These are phyloP conservation scores for Ophiostoma sp. DNA, from an alignment of 2,329 filamentous ascomycete genomes.

Conservation along the genomic window DNA sequence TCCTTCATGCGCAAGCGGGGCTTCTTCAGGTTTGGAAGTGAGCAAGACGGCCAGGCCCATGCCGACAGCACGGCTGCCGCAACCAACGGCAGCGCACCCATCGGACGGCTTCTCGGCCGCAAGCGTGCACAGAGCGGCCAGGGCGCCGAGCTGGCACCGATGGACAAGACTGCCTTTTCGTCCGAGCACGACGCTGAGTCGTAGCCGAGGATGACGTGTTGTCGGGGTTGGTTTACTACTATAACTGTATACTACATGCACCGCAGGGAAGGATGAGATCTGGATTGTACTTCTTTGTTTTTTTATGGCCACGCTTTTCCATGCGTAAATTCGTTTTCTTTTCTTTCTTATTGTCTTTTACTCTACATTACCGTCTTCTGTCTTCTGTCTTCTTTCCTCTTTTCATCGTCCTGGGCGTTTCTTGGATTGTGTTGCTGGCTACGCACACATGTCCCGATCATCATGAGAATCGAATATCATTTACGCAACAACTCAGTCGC, in stretches of 20 bases:
- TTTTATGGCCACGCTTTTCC: no score
- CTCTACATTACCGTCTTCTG: not conserved
- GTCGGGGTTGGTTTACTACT: no score
- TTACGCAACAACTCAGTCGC: no score
- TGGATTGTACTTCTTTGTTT: not conserved
- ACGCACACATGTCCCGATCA: no score
- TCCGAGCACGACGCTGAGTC: slow-evolving; percentile 4
- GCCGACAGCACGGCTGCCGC: not conserved
- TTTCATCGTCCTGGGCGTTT: not conserved
- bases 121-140: slow-evolving; percentile 67
- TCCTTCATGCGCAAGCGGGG: slow-evolving; percentile 57
- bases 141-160: slow-evolving; percentile 61
- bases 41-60: slow-evolving; percentile 30
- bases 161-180: slow-evolving; percentile 30
- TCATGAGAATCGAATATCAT: not conserved
- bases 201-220: not conserved
- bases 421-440: not conserved
- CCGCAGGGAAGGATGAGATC: not conserved
- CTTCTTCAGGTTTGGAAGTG: slow-evolving; percentile 73
- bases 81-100: slow-evolving; percentile 31
- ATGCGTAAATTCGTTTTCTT: not conserved
- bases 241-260: not conserved
- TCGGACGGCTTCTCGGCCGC: slow-evolving; percentile 61
- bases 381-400: not conserved
- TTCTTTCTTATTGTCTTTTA: not conserved